A percentile compares a stretch with the other conserved stretches of the same genome.
Conservation (phyloP, 2,329 filamentous ascomycete species). For the Calonectria naviculata region DNA sequence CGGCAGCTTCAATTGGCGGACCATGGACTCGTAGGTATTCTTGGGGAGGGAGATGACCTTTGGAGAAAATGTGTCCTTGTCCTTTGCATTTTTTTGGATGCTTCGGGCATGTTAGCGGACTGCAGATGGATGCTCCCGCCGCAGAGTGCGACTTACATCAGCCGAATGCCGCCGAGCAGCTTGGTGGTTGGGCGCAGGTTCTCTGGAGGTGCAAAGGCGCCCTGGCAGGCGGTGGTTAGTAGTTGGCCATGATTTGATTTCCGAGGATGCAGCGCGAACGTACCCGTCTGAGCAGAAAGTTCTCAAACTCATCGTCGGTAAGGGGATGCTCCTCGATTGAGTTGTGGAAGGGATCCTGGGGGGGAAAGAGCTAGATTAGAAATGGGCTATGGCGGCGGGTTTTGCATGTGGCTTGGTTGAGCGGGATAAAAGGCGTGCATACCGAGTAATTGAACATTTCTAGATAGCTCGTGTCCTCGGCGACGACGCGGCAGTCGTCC, state of each 20-base stretch:
- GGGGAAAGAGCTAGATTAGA: neutral
- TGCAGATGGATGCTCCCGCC: neutral
- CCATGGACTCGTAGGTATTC: conserved; percentile 66
- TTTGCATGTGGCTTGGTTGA: neutral
- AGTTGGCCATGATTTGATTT: neutral
- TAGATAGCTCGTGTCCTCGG: conserved; percentile 65
- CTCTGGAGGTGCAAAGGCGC: conserved; percentile 61
- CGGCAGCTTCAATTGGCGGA: conserved; percentile 64
- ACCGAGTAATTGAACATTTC: conserved; percentile 72
- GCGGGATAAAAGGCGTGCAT: conserved; percentile 33
- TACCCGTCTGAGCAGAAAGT: conserved; percentile 64
- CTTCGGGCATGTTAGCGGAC: conserved; percentile 44
- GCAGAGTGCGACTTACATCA: conserved; percentile 58
- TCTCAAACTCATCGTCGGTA: conserved; percentile 66
- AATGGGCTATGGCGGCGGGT: neutral
- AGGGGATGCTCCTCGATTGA: conserved; percentile 63
- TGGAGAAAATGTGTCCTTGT: conserved; percentile 69
- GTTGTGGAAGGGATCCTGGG: conserved; percentile 62
- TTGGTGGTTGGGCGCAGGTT: conserved; percentile 55
- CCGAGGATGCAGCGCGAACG: conserved; percentile 28
- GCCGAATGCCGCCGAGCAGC: conserved; percentile 62
- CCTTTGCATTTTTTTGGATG: conserved; percentile 65
- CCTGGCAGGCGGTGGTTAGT: conserved; percentile 48
- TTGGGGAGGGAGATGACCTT: conserved; percentile 64
- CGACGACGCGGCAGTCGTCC: conserved; percentile 58